Percentiles rank a stretch among this genome's conserved stretches.
Conservation (phyloP, 1,139 yeast genomes). For the Kurtzmaniella quercitrusa region DNA sequence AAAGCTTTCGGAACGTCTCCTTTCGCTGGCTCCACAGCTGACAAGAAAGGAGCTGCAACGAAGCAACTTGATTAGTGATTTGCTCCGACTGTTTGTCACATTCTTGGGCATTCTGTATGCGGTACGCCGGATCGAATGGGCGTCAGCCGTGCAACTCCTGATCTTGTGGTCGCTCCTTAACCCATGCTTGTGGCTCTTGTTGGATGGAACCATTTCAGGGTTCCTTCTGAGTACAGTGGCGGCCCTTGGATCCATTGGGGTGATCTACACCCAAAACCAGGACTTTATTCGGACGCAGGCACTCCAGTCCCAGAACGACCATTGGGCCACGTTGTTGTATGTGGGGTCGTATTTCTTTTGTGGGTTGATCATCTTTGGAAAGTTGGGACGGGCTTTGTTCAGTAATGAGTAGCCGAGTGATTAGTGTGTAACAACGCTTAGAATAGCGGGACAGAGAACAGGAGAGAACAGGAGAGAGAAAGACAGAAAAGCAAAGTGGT, state of each 20-base stretch:
- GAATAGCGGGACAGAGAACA: too few relatives aligned
- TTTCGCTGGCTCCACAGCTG: constrained; percentile 32
- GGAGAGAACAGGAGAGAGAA: too few relatives aligned
- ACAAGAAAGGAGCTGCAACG: constrained; percentile 8
- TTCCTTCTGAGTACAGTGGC: constrained; percentile 45
- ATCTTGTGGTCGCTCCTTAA: constrained; percentile 71
- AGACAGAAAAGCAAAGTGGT: too few relatives aligned
- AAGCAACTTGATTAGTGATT: constrained; percentile 33
- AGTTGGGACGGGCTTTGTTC: constrained; percentile 58
- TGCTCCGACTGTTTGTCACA: constrained; percentile 61
- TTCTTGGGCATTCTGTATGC: constrained; percentile 84
- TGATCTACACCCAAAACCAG: constrained; percentile 29
- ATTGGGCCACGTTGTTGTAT: constrained; percentile 43
- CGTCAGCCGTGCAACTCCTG: constrained; percentile 70
- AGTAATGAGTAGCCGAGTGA: constrained; percentile 5
- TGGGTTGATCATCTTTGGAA: constrained; percentile 66
- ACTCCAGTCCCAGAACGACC: constrained; percentile 17
- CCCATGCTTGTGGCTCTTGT: constrained; percentile 74
- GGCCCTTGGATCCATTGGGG: constrained; percentile 37
- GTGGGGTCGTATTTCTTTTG: constrained; percentile 63
- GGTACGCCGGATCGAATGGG: constrained; percentile 76
- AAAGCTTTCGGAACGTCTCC: constrained; percentile 22
- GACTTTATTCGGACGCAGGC: constrained; percentile 15
- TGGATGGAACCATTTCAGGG: constrained; percentile 74
- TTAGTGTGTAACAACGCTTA: too few relatives aligned